phyloP scores from a whole-genome alignment of 176 grass and related monocot species.

The Juncus effusus region DNA sequence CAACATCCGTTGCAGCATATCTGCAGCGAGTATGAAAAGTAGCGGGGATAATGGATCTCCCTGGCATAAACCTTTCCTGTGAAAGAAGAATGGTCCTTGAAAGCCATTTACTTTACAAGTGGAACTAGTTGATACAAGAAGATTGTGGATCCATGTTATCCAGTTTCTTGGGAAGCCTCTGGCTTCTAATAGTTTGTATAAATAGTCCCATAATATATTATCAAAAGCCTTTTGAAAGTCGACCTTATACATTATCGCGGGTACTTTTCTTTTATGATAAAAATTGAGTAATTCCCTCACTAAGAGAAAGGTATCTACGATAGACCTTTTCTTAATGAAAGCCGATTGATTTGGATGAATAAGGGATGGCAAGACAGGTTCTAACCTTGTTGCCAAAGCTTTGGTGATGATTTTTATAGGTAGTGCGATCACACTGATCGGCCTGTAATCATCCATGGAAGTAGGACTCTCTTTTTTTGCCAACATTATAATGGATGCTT shows the following conservation, averaged over 20 bases:
- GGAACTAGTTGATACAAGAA: not conserved
- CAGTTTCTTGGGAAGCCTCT: not conserved
- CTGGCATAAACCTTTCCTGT: not conserved
- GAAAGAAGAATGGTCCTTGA: too few relatives aligned
- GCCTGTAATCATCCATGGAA: not conserved
- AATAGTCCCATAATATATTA: not conserved
- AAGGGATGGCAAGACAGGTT: not conserved
- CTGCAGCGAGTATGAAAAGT: too few relatives aligned
- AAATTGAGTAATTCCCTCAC: not conserved
- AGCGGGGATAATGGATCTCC: too few relatives aligned
- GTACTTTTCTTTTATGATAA: not conserved
- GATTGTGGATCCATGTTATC: not conserved
- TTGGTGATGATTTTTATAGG: not conserved
- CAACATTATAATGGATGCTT: not conserved
- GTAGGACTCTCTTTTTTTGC: not conserved
- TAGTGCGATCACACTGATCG: not conserved
- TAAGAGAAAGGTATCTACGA: not conserved
- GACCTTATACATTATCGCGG: too few relatives aligned
- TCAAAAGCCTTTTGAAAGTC: too few relatives aligned
- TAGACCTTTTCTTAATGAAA: not conserved
- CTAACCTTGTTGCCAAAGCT: not conserved
- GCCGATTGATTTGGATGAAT: not conserved
- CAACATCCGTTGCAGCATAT: too few relatives aligned
- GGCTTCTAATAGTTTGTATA: not conserved
- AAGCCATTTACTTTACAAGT: not conserved